Evolutionary conservation across 2,329 filamentous ascomycete species (phyloP).

Genomic region (Didymella segeticola): DNA sequence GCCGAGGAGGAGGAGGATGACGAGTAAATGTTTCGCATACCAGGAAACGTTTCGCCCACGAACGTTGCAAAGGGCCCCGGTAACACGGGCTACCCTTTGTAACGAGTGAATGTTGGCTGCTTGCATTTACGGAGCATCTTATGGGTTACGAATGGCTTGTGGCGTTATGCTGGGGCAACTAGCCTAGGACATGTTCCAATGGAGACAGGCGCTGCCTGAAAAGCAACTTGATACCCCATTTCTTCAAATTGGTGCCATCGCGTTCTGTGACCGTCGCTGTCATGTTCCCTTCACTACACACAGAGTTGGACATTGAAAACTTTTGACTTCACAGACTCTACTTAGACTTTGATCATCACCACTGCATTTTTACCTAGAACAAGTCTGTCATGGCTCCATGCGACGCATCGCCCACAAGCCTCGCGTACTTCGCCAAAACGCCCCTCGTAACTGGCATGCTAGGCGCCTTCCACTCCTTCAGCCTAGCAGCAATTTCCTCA

Average conservation of each 20-base stretch:
- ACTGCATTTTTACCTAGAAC: slow-evolving; percentile 51
- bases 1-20: slow-evolving; percentile 57
- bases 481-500: slow-evolving; percentile 71
- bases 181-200: slow-evolving; percentile 45
- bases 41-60: too few species aligned
- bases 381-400: slow-evolving; percentile 89
- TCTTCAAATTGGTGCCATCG: not conserved
- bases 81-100: too few species aligned
- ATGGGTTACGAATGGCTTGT: slow-evolving; percentile 47
- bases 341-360: too few species aligned
- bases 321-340: too few species aligned
- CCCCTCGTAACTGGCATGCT: slow-evolving; percentile 78
- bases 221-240: slow-evolving; percentile 39
- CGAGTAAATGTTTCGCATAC: slow-evolving; percentile 43
- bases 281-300: not conserved
- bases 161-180: slow-evolving; percentile 45
- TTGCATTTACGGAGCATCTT: slow-evolving; percentile 29
- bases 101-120: not conserved
- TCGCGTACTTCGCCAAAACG: slow-evolving; percentile 87
- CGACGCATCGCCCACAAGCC: slow-evolving; percentile 87
- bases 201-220: slow-evolving; percentile 43
- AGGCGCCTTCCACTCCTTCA: slow-evolving; percentile 73
- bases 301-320: too few species aligned
- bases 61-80: too few species aligned
- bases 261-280: not conserved